Evolutionary conservation across 176 grass and related monocot species (phyloP).

Genomic region (Aechmea fasciata): DNA sequence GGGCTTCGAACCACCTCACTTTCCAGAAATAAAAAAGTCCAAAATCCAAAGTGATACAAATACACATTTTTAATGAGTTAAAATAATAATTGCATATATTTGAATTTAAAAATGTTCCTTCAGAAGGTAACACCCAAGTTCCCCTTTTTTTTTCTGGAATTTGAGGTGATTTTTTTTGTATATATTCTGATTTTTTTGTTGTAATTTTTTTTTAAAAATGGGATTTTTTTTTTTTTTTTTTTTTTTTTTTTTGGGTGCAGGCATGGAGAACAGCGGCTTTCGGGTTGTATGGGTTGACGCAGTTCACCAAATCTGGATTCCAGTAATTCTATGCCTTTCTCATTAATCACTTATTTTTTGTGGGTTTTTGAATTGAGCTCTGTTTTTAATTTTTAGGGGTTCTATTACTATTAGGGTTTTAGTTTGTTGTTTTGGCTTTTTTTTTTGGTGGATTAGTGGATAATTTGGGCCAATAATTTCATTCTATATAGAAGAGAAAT

Average conservation of each 20-base stretch:
- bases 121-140: slow-evolving; percentile 3
- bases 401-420: no score
- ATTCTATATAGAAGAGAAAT: not conserved
- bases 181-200: no score
- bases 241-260: slow-evolving; percentile 29
- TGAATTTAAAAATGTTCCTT: slow-evolving; percentile 10
- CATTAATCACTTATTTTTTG: not conserved
- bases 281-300: slow-evolving; percentile 80
- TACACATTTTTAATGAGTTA: not conserved
- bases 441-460: no score
- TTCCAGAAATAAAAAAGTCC: no score
- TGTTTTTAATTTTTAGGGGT: not conserved
- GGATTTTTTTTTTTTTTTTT: not conserved
- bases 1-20: not conserved
- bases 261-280: slow-evolving; percentile 77
- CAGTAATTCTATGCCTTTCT: slow-evolving; percentile 20
- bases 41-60: no score
- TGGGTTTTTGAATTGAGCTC: not conserved
- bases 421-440: no score
- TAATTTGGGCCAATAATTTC: not conserved
- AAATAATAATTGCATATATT: not conserved
- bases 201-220: no score
- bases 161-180: no score
- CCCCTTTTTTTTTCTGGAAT: no score
- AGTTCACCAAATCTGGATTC: slow-evolving; percentile 94